Percentiles rank a stretch among this genome's conserved stretches.
Evolutionary conservation across 2,329 filamentous ascomycete species (phyloP).

Genomic region (Alternaria sp.): DNA sequence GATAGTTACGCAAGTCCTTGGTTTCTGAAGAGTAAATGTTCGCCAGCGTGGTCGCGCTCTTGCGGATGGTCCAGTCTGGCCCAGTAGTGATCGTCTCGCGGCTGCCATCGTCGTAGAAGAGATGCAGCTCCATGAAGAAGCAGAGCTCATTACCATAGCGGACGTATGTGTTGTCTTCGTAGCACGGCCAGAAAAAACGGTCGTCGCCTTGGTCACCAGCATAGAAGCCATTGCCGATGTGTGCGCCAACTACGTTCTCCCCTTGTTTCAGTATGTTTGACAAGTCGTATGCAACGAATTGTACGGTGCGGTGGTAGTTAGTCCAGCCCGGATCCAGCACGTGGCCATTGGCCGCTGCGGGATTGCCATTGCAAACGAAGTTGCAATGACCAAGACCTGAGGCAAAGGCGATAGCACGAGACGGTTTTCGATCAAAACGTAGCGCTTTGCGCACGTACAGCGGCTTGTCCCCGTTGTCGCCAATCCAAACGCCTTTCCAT

Average conservation of each 20-base stretch:
- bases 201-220: conserved; percentile 54
- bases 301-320: conserved; percentile 54
- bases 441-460: conserved; percentile 52
- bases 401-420: conserved; percentile 49
- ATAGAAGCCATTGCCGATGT: conserved; percentile 57
- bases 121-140: not conserved
- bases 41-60: not conserved
- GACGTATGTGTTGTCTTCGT: conserved; percentile 54
- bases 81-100: not conserved
- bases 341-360: conserved; percentile 45
- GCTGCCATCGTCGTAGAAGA: not conserved
- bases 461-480: conserved; percentile 53
- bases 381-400: conserved; percentile 55
- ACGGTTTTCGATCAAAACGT: conserved; percentile 39
- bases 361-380: conserved; percentile 48
- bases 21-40: not conserved
- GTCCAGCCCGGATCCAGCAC: conserved; percentile 50
- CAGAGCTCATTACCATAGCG: not conserved
- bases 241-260: conserved; percentile 50
- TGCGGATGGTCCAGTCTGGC: not conserved
- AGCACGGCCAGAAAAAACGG: conserved; percentile 56
- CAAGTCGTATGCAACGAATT: conserved; percentile 57
- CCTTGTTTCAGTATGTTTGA: conserved; percentile 45
- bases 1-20: not conserved
- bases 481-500: conserved; percentile 55